Evolutionary conservation across 305 asterid genomes (phyloP), one percentile per base, ranked within the genome.

Genomic region (Rubia balearica): DNA sequence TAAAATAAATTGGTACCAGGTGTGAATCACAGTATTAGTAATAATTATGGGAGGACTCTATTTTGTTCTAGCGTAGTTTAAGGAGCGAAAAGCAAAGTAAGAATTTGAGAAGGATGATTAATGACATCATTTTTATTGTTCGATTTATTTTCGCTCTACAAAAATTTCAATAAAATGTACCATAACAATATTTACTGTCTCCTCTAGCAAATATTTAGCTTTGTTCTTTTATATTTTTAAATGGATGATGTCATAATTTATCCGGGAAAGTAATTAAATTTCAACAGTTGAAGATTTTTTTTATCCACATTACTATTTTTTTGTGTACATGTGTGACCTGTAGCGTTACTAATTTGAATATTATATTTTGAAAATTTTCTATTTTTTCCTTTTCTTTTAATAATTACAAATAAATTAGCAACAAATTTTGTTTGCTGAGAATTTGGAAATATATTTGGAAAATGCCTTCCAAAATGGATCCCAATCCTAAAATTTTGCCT

Each of bases 1-100:
- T n/a, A n/a, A n/a, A n/a, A n/a, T 43, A 70, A 80, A 76, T 77
- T 73, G 82, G 67, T 65, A 74, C 73, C 77, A 83, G 85, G 83
- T 71, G 76, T 74, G 68, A 72, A 46, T 46, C 13, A 8, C 51
- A 8, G 14, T 46, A 7, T 46, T 38, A 38, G 41, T 19, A 55
- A 66, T 41, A 13, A 33, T 24, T 30, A n/a, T n/a, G n/a, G 62
- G 33, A 8, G 16, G 41, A 17, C 40, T 11, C 67, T 22, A 40
- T 70, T 70, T 67, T 72, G 55, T 67, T 6, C 69, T 67, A 30
- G 57, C 17, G 27, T 70, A 60, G 17, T 24, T 36, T 40, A 45
- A 57, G 10, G n/a, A 49, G 49, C 12, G 33, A 73, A 16, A 8
- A 49, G 12, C 0, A 16, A 8, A 4, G 68, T 8, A 12, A 46